Evolutionary conservation across 2,329 filamentous ascomycete species (phyloP), one percentile per base, ranked within the genome.

Genomic region (Talaromyces verruculosus): DNA sequence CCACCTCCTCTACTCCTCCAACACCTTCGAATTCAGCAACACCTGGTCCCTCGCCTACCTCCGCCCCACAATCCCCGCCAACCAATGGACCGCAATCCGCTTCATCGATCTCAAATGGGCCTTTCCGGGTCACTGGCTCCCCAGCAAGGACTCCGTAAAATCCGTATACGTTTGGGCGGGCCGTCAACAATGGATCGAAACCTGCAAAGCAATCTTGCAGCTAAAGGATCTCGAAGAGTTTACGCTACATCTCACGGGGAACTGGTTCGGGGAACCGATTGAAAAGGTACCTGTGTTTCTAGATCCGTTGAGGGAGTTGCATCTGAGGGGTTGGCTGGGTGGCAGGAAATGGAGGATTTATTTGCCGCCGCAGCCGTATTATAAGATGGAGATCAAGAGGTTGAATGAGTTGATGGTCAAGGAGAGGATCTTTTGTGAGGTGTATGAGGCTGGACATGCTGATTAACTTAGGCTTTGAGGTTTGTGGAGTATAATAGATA

Each of bases 31-130:
- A 65, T 78, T 79, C 69, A 78, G 76, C 68, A 78, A 75, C 62
- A 77, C 77, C 65, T 79, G 77, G 77, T 73, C 76, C 33, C 73
- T 79, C 5, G 71, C 77, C 0, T 79, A 79, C 63, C 71, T 79
- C 15, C 76, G 69, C 19, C 75, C 75, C 5, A 78, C 77, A 10
- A 68, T 78, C 41, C 75, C 72, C 5, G 3, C 63, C 1, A 69
- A 73, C 3, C 67, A 71, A 51, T 77, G 73, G 72, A 67, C 73
- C 37, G 68, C 67, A 2, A 77, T 79, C 61, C 75, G 75, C 63
- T 62, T 61, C 33, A 68, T 79, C 45, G 76, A 78, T 51, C 74
- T 79, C 15, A 75, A 76, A 71, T 79, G 76, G 76, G 76, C 77
- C 0, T 79, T 79, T 37, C 76, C 75, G 0, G 77, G 77, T 61